Percentiles rank a stretch among this genome's conserved stretches.
These are phyloP conservation scores for Heracleum sosnowskyi DNA, from an alignment of 129 eudicot species.

Conservation along the genomic window DNA sequence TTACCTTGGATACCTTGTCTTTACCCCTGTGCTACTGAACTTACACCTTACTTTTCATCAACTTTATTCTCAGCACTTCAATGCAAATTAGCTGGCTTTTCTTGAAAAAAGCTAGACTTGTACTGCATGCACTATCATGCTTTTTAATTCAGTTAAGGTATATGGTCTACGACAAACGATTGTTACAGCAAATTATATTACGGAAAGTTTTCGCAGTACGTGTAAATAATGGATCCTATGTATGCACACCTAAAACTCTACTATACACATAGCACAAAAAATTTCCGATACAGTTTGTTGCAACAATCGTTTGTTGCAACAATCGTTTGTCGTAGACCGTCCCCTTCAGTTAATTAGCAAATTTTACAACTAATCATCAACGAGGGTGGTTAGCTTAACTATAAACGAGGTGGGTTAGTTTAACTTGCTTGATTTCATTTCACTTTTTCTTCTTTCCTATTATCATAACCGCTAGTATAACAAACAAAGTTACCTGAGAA, in stretches of 20 bases:
- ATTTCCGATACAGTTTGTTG: no score
- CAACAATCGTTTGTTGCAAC: no score
- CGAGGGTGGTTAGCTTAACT: background rate
- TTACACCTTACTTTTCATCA: background rate
- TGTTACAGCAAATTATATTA: no score
- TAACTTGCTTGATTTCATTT: background rate
- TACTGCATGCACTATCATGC: background rate
- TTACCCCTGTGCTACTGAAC: constrained; percentile 8
- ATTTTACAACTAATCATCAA: background rate
- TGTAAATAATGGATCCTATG: no score
- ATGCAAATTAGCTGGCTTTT: constrained; percentile 9
- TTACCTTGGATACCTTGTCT: constrained; percentile 2
- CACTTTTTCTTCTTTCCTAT: background rate
- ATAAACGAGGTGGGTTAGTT: constrained; percentile 6
- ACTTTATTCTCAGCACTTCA: background rate
- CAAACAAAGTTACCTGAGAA: background rate
- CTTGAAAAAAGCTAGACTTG: background rate
- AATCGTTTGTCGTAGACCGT: no score
- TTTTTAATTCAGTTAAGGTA: background rate
- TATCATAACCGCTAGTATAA: background rate
- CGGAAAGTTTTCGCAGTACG: no score
- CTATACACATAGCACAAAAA: no score
- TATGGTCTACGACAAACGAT: no score
- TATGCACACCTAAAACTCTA: no score
- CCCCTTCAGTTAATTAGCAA: no score